Percentiles rank a stretch among this genome's conserved stretches.
phyloP scores from a whole-genome alignment of 2,329 filamentous ascomycete genomes.

The Diaporthe caulivora region DNA sequence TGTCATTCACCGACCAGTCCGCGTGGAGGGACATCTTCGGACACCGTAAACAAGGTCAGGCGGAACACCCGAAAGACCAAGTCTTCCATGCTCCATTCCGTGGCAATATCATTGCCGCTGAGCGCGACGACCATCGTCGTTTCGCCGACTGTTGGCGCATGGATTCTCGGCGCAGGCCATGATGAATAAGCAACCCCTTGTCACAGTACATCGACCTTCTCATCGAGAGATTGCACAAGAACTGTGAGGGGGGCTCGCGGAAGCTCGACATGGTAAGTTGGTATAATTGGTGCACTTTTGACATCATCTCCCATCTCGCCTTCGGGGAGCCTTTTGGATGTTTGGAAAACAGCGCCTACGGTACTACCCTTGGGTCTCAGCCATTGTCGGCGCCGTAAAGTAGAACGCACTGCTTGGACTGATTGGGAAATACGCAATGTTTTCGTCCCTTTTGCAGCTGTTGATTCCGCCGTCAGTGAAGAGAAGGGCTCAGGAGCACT shows the following conservation, averaged over 20 bases:
- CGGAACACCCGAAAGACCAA: conserved; percentile 12
- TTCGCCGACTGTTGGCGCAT: not conserved
- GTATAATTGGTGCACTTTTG: conserved; percentile 52
- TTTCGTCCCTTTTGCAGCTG: not conserved
- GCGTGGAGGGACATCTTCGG: conserved; percentile 25
- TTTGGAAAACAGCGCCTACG: not conserved
- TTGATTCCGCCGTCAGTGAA: not conserved
- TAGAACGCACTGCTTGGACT: not conserved
- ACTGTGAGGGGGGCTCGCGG: not conserved
- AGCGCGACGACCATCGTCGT: conserved; percentile 20
- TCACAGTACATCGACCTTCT: conserved; percentile 4
- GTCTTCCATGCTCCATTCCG: not conserved
- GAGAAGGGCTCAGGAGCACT: not conserved
- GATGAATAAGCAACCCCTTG: conserved; percentile 7
- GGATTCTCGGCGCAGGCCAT: conserved; percentile 11
- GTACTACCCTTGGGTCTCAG: conserved; percentile 5
- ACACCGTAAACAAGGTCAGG: conserved; percentile 12
- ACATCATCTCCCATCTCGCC: conserved; percentile 27
- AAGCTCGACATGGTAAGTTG: conserved; percentile 39
- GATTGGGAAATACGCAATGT: not conserved
- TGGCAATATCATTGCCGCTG: conserved; percentile 18
- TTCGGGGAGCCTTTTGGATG: conserved; percentile 29
- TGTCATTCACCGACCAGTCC: conserved; percentile 12
- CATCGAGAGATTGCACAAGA: conserved; percentile 11
- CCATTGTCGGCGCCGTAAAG: not conserved